These are phyloP conservation scores for Ascomycota sp. DNA, from an alignment of 2,329 filamentous ascomycete genomes.

Conservation along the genomic window DNA sequence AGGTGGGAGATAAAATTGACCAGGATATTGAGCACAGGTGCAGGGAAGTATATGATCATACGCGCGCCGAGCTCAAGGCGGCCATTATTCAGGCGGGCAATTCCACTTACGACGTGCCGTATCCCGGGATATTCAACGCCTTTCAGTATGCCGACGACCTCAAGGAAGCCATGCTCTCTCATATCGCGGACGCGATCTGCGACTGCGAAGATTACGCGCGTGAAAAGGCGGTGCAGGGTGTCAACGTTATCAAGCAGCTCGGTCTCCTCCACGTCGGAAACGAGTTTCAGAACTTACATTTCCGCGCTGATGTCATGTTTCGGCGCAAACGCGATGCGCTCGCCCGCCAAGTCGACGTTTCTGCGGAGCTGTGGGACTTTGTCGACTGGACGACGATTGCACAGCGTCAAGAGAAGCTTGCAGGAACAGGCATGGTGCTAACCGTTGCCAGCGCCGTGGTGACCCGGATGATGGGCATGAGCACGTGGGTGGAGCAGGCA, in stretches of 20 bases:
- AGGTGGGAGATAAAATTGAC: conserved; percentile 67
- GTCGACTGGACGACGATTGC: conserved; percentile 68
- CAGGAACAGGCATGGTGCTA: conserved; percentile 83
- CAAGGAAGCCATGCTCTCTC: conserved; percentile 76
- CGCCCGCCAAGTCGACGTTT: conserved; percentile 67
- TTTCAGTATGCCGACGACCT: conserved; percentile 89
- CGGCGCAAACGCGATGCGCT: conserved; percentile 60
- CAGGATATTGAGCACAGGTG: conserved; percentile 68
- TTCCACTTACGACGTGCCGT: conserved; percentile 59
- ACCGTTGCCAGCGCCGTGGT: conserved; percentile 78
- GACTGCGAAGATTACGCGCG: conserved; percentile 77
- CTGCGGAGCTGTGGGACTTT: conserved; percentile 83
- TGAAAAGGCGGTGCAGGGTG: conserved; percentile 53
- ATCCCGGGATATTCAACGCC: conserved; percentile 65
- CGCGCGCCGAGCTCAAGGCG: conserved; percentile 51
- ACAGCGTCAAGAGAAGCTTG: conserved; percentile 84
- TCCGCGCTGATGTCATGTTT: conserved; percentile 91
- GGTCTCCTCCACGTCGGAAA: conserved; percentile 77
- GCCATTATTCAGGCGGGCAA: conserved; percentile 63
- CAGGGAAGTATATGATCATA: conserved; percentile 68
- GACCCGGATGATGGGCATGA: conserved; percentile 59
- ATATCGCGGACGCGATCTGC: conserved; percentile 61
- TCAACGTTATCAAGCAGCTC: conserved; percentile 72
- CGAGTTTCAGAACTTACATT: conserved; percentile 67
- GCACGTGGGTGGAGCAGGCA: conserved; percentile 76